phyloP scores from a whole-genome alignment of 768 basidiomycete genomes.

The Lyophyllum semitale region DNA sequence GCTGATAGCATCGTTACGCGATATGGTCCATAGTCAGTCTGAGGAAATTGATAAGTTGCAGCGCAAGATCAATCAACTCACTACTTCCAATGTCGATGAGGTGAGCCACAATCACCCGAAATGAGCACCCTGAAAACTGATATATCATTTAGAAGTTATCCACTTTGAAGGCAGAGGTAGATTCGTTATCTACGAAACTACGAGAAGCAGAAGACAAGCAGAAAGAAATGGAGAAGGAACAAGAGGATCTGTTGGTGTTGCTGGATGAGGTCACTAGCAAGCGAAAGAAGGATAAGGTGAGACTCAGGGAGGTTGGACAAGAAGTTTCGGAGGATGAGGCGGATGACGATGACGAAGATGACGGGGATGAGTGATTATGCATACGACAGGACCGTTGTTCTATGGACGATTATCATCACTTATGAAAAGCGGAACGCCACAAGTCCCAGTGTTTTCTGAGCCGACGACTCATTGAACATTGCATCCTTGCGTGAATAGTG shows the following conservation, averaged over 20 bases:
- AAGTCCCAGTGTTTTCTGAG: too few relatives aligned
- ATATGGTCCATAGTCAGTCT: constrained; percentile 81
- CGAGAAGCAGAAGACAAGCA: constrained; percentile 60
- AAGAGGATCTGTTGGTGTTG: constrained; percentile 92
- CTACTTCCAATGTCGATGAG: constrained; percentile 35
- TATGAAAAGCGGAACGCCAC: too few relatives aligned
- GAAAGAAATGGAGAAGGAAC: constrained; percentile 91
- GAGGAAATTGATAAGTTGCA: constrained; percentile 75
- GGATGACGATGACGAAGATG: constrained; percentile 56
- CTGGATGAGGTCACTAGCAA: constrained; percentile 91
- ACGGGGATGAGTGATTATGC: constrained; percentile 32
- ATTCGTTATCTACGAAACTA: constrained; percentile 48
- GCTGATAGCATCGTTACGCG: constrained; percentile 81
- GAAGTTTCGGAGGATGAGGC: constrained; percentile 94
- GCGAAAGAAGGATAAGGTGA: constrained; percentile 78
- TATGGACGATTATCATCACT: not conserved
- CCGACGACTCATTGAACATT: too few relatives aligned
- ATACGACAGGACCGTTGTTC: not conserved
- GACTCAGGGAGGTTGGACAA: constrained; percentile 70
- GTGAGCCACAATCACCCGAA: constrained; percentile 23
- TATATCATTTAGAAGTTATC: constrained; percentile 35
- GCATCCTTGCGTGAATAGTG: too few relatives aligned
- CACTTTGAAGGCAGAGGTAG: constrained; percentile 47
- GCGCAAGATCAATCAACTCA: constrained; percentile 51
- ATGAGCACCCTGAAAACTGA: not conserved